These are phyloP conservation scores for Epicoccum sorghinum DNA, from an alignment of 2,329 filamentous ascomycete genomes.

Conservation along the genomic window DNA sequence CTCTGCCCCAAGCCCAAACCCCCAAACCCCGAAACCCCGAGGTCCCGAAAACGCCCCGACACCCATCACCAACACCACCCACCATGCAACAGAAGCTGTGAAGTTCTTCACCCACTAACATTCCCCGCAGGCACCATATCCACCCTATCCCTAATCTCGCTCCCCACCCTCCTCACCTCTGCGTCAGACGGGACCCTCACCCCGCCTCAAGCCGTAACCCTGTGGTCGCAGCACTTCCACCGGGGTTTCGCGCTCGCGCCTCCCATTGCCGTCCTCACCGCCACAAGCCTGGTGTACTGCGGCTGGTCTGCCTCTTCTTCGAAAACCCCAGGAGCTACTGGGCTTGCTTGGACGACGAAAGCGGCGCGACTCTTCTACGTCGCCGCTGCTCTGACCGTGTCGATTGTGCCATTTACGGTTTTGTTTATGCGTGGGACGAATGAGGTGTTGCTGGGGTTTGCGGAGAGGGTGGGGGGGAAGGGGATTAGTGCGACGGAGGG, in stretches of 20 bases:
- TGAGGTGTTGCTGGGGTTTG: not conserved
- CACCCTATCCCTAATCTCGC: not conserved
- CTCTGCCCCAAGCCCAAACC: not conserved
- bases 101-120: not conserved
- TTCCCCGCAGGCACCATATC: not conserved
- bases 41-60: not conserved
- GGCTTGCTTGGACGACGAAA: too few species aligned
- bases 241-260: not conserved
- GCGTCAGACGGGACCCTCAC: not conserved
- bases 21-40: conserved; percentile 2
- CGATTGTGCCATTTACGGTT: conserved; percentile 6
- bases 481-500: not conserved
- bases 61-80: not conserved
- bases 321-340: not conserved
- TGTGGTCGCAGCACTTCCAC: not conserved
- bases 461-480: not conserved
- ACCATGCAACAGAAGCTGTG: too few species aligned
- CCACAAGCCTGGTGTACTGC: not conserved
- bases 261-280: not conserved
- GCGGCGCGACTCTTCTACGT: not conserved
- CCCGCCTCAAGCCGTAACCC: not conserved
- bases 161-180: not conserved
- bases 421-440: conserved; percentile 1
- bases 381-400: not conserved
- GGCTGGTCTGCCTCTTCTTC: not conserved